Base-by-base conservation (phyloP, 176 grass and related monocot species). In the Dendrocalamus sinicus region DNA sequence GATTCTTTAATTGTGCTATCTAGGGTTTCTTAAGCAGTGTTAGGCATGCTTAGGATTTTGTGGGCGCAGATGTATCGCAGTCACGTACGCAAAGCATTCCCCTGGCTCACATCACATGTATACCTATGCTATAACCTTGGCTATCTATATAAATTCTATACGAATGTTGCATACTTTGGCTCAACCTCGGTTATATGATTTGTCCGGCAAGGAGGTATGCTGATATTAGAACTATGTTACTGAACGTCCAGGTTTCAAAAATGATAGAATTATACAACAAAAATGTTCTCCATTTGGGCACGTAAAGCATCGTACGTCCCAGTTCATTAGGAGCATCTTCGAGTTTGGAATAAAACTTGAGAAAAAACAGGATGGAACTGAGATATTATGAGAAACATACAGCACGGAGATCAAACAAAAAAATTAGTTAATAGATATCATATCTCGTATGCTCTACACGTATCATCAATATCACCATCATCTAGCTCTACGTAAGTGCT, bases 1-100 rank as follows among this genome's bases (percentile, higher is more conserved):
- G 9, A 93, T 96, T 88, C 88, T 93, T 88, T 96, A 55, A 69
- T 37, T 60, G 63, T 83, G 64, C 66, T 81, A 12, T 5, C 24
- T 79, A 59, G 78, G 7, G 11, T 59, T 86, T 73, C 17, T 72
- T 66, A 5, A 46, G 1, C 63, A 39, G 41, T 35, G 71, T 14
- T 76, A 86, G 32, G 43, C 30, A 40, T 28, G 48, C n/a, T 69
- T 24, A 69, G 64, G 4, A 9, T 67, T 54, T 28, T 37, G 41
- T 76, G 41, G 30, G 52, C 12, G 41, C 50, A 81, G 24, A 68
- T 47, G 69, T 60, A 75, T 61, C 58, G 5, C 57, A 24, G 58
- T 12, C 22, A 60, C 58, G 9, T 61, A 12, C 22, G 10, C 43
- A 26, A 41, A 62, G 41, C 86, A 75, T 22, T 60, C 8, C 52